Percentiles rank a stretch among this genome's conserved stretches.
Evolutionary conservation across 2,329 filamentous ascomycete genomes (phyloP).

Genomic region (Aspergillus spinulosporus): DNA sequence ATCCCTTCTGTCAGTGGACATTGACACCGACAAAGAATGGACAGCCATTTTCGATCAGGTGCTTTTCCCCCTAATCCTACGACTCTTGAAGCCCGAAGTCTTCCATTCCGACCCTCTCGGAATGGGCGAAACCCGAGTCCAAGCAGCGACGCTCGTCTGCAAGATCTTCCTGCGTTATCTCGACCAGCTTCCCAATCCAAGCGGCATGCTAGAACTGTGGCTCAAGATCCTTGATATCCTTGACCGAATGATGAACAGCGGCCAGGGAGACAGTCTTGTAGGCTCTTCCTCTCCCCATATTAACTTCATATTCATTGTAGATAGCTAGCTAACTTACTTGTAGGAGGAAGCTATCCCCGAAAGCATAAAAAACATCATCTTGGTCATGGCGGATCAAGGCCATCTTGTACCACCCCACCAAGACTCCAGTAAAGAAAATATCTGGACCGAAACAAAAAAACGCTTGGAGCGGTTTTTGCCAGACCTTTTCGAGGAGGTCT

Average conservation of each 20-base stretch:
- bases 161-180: conserved; percentile 96
- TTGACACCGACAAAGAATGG: conserved; percentile 86
- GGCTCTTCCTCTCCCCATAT: not conserved
- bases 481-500: conserved; percentile 59
- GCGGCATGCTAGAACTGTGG: conserved; percentile 90
- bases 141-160: conserved; percentile 85
- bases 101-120: conserved; percentile 87
- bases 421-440: conserved; percentile 51
- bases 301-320: conserved; percentile 37
- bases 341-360: conserved; percentile 94
- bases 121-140: conserved; percentile 93
- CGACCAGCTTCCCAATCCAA: conserved; percentile 78
- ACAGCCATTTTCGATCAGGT: conserved; percentile 93
- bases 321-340: not conserved
- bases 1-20: conserved; percentile 77
- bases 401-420: conserved; percentile 70
- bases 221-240: conserved; percentile 88
- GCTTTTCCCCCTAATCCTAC: conserved; percentile 83
- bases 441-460: conserved; percentile 64
- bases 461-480: conserved; percentile 62
- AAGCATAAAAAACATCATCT: conserved; percentile 89
- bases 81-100: conserved; percentile 88
- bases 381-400: conserved; percentile 91
- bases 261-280: conserved; percentile 85
- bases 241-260: conserved; percentile 94